Percentiles rank a stretch among this genome's conserved stretches.
These are phyloP conservation scores for Rhizophora mangle DNA, from an alignment of 345 rosid genomes.

Conservation along the genomic window DNA sequence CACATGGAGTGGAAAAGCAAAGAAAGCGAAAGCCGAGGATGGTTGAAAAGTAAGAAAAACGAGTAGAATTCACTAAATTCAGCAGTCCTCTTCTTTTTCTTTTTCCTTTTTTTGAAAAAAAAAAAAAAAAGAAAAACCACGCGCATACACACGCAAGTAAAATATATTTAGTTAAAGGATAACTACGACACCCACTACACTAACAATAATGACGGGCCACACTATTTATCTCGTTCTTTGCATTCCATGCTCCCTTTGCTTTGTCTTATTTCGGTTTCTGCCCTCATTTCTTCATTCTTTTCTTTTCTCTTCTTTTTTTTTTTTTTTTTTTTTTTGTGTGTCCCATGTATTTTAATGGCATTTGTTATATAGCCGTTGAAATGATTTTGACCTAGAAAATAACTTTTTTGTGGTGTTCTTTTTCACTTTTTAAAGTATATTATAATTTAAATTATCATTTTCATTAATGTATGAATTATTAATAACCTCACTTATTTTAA, in stretches of 20 bases:
- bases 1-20: slow-evolving; percentile 24
- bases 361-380: not conserved
- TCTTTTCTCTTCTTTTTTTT: not conserved
- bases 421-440: too few species aligned
- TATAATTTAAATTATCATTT: too few species aligned
- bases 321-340: not conserved
- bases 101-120: slow-evolving; percentile 2
- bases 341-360: not conserved
- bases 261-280: not conserved
- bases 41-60: slow-evolving; percentile 7
- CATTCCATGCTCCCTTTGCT: not conserved
- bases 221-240: not conserved
- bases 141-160: not conserved
- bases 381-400: not conserved
- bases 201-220: too few species aligned
- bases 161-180: not conserved
- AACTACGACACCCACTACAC: too few species aligned
- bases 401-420: too few species aligned
- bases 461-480: too few species aligned
- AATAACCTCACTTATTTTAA: too few species aligned
- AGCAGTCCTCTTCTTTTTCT: slow-evolving; percentile 2
- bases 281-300: not conserved
- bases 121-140: too few species aligned
- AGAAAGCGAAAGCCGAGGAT: not conserved
- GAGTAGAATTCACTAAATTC: slow-evolving; percentile 27